These are phyloP conservation scores for Zymoseptoria crescenta DNA, from an alignment of 2,329 filamentous ascomycete species.

Conservation along the genomic window DNA sequence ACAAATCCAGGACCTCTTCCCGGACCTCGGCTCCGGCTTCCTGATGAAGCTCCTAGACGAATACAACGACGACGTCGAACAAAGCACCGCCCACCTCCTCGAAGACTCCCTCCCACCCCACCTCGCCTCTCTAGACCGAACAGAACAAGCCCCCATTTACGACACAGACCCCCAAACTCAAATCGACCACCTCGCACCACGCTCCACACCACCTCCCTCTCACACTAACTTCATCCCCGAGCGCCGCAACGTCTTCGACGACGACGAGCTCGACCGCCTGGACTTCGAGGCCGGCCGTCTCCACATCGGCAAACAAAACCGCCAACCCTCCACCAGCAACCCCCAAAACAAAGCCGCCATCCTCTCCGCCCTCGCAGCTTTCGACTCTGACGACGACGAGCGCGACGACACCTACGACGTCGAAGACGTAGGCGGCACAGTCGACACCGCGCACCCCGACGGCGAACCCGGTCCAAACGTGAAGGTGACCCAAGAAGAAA, in stretches of 20 bases:
- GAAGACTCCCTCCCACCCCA: conserved; percentile 66
- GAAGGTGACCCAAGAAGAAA: conserved; percentile 29
- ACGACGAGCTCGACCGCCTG: conserved; percentile 70
- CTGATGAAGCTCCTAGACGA: conserved; percentile 70
- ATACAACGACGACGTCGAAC: conserved; percentile 69
- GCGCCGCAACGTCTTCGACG: conserved; percentile 69
- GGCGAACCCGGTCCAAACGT: conserved; percentile 45
- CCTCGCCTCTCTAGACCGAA: conserved; percentile 56
- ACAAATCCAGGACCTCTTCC: conserved; percentile 90
- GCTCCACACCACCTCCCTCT: conserved; percentile 45
- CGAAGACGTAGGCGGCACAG: conserved; percentile 81
- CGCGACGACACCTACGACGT: conserved; percentile 94
- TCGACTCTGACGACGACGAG: conserved; percentile 93
- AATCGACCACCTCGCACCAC: conserved; percentile 45
- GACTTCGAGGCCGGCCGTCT: conserved; percentile 58
- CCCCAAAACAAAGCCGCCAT: conserved; percentile 77
- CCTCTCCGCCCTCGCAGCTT: conserved; percentile 75
- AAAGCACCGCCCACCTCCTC: conserved; percentile 72
- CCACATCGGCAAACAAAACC: conserved; percentile 67
- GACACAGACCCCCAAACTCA: conserved; percentile 14
- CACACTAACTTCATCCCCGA: conserved; percentile 37
- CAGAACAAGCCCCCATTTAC: conserved; percentile 51
- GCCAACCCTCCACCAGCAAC: conserved; percentile 46
- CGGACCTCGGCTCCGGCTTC: conserved; percentile 76
- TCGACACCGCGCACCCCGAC: conserved; percentile 54